Conservation (phyloP, 441 rosid species). For the Isatis lusitanica region DNA sequence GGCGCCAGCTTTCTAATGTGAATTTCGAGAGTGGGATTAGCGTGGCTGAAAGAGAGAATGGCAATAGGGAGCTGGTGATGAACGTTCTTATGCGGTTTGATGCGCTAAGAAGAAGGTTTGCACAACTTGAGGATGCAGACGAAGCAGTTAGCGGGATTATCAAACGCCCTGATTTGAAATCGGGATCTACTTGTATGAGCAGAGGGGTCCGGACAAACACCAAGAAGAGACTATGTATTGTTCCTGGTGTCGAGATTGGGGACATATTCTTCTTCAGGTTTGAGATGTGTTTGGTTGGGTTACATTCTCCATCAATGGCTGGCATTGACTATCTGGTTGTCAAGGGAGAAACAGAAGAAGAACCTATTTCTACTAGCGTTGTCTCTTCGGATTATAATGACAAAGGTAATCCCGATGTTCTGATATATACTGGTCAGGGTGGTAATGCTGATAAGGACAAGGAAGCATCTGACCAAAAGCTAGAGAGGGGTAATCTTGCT, state of each 20-base stretch:
- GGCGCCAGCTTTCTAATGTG: not conserved
- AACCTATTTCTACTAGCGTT: conserved; percentile 49
- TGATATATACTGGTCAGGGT: conserved; percentile 55
- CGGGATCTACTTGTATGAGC: conserved; percentile 58
- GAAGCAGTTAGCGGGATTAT: conserved; percentile 41
- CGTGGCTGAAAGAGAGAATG: conserved; percentile 49
- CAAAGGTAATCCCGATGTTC: conserved; percentile 40
- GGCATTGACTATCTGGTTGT: conserved; percentile 51
- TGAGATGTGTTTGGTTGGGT: conserved; percentile 34
- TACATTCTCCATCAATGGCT: conserved; percentile 47
- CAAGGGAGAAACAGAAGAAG: conserved; percentile 38
- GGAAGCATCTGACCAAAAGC: conserved; percentile 48
- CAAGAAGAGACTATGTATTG: conserved; percentile 54
- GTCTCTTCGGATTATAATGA: conserved; percentile 49
- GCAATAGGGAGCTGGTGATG: conserved; percentile 49
- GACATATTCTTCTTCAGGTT: conserved; percentile 40
- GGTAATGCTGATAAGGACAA: conserved; percentile 2
- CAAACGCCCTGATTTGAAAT: conserved; percentile 64
- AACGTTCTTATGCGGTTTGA: conserved; percentile 55
- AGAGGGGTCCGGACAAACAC: conserved; percentile 68
- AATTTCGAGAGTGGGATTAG: conserved; percentile 39
- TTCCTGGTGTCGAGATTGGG: conserved; percentile 53
- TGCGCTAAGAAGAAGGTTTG: conserved; percentile 56
- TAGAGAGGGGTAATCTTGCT: conserved; percentile 58
- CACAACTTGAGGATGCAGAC: conserved; percentile 60